A percentile compares a stretch with the other conserved stretches of the same genome.
These are phyloP conservation scores for Pyricularia sp. DNA, from an alignment of 2,329 filamentous ascomycete species.

Conservation along the genomic window DNA sequence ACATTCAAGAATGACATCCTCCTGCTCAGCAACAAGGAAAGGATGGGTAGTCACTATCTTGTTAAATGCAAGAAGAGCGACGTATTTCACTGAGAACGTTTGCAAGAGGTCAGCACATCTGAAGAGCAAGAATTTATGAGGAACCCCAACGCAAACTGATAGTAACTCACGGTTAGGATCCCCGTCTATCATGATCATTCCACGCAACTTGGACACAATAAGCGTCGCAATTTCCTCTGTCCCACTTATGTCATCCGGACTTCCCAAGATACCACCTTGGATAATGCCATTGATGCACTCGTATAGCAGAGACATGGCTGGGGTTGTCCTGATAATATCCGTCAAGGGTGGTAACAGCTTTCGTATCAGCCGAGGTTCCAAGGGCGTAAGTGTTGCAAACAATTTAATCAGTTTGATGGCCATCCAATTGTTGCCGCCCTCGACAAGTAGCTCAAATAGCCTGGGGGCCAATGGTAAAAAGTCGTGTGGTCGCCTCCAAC, in stretches of 20 bases:
- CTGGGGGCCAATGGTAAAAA: conserved; percentile 85
- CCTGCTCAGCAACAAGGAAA: conserved; percentile 76
- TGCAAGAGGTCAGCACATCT: neutral
- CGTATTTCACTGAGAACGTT: conserved; percentile 77
- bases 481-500: conserved; percentile 86
- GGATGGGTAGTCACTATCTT: conserved; percentile 86
- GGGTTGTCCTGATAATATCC: conserved; percentile 84
- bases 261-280: conserved; percentile 84
- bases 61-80: conserved; percentile 87
- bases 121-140: neutral
- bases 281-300: conserved; percentile 99
- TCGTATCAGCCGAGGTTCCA: conserved; percentile 81
- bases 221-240: conserved; percentile 85
- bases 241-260: conserved; percentile 63
- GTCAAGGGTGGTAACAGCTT: conserved; percentile 86
- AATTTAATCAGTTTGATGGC: conserved; percentile 98
- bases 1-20: conserved; percentile 92
- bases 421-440: conserved; percentile 98
- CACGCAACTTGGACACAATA: conserved; percentile 83
- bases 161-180: conserved; percentile 71
- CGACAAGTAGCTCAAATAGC: conserved; percentile 82
- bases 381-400: conserved; percentile 84
- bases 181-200: conserved; percentile 86
- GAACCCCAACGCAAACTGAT: neutral
- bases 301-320: conserved; percentile 94